Conservation (phyloP, 768 basidiomycete species). For the Leccinellum luteum region DNA sequence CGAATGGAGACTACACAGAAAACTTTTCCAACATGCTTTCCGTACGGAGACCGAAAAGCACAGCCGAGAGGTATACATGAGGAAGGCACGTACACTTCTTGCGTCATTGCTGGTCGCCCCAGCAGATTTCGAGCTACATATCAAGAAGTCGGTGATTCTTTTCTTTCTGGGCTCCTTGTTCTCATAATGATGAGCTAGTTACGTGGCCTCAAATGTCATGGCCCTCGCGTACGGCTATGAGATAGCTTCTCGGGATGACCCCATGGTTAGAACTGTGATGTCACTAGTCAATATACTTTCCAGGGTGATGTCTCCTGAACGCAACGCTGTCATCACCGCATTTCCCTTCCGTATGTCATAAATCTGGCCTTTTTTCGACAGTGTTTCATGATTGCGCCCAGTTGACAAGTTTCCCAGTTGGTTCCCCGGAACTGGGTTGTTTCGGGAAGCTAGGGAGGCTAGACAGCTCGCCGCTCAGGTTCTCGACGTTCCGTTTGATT, state of each 20-base stretch:
- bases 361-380: background rate
- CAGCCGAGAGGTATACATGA: slow-evolving; percentile 21
- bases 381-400: background rate
- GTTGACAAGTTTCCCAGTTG: slow-evolving; percentile 24
- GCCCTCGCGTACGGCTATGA: slow-evolving; percentile 27
- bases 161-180: too few species aligned
- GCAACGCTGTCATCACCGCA: slow-evolving; percentile 16
- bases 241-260: slow-evolving; percentile 14
- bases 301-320: slow-evolving; percentile 20
- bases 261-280: slow-evolving; percentile 19
- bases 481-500: slow-evolving; percentile 23
- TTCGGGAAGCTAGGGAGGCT: slow-evolving; percentile 14
- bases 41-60: slow-evolving; percentile 19
- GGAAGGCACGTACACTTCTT: slow-evolving; percentile 19
- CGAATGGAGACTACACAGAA: slow-evolving; percentile 31
- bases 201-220: slow-evolving; percentile 26
- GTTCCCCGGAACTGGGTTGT: slow-evolving; percentile 24
- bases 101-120: slow-evolving; percentile 21
- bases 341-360: slow-evolving; percentile 23
- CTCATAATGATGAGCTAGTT: slow-evolving; percentile 8
- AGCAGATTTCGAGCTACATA: slow-evolving; percentile 22
- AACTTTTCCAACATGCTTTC: slow-evolving; percentile 28
- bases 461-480: slow-evolving; percentile 17
- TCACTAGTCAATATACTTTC: slow-evolving; percentile 19
- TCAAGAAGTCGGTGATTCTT: slow-evolving; percentile 16